A percentile compares a stretch with the other conserved stretches of the same genome.
phyloP scores from a whole-genome alignment of 805 yeast genomes.

The Yarrowia yakushimensis region DNA sequence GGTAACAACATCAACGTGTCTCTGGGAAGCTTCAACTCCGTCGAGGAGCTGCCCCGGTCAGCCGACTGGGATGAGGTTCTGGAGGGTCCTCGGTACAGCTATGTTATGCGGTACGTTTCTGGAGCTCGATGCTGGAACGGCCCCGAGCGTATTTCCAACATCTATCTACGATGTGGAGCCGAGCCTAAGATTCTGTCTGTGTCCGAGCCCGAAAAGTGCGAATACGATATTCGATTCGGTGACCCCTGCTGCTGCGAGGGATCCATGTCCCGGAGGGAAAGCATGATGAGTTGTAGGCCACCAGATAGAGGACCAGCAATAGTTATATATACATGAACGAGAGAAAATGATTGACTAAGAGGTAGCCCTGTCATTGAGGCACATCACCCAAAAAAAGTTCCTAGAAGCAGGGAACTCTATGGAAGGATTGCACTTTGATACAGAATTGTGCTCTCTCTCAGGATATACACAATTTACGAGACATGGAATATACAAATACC shows the following conservation, averaged over 20 bases:
- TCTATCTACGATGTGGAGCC: constrained; percentile 65
- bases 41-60: constrained; percentile 27
- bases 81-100: constrained; percentile 32
- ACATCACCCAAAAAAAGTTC: too few species aligned
- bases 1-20: constrained; percentile 46
- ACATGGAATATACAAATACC: too few species aligned
- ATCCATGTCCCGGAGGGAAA: constrained; percentile 21
- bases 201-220: constrained; percentile 86
- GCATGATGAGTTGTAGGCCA: constrained; percentile 10
- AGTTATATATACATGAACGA: neutral
- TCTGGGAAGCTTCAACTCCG: constrained; percentile 47
- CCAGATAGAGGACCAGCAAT: neutral
- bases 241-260: constrained; percentile 36
- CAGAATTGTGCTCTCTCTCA: too few species aligned
- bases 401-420: too few species aligned
- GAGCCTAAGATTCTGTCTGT: constrained; percentile 57
- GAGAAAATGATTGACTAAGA: neutral
- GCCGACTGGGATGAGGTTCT: constrained; percentile 21
- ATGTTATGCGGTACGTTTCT: constrained; percentile 44
- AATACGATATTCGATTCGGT: constrained; percentile 51
- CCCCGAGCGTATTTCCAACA: constrained; percentile 68
- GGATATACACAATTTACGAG: too few species aligned
- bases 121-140: constrained; percentile 96
- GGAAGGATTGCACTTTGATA: too few species aligned
- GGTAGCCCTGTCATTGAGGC: too few species aligned